Evolutionary conservation across 164 flowering plant genomes (phyloP), one percentile per base, ranked within the genome.

Genomic region (Macadamia tetraphylla): DNA sequence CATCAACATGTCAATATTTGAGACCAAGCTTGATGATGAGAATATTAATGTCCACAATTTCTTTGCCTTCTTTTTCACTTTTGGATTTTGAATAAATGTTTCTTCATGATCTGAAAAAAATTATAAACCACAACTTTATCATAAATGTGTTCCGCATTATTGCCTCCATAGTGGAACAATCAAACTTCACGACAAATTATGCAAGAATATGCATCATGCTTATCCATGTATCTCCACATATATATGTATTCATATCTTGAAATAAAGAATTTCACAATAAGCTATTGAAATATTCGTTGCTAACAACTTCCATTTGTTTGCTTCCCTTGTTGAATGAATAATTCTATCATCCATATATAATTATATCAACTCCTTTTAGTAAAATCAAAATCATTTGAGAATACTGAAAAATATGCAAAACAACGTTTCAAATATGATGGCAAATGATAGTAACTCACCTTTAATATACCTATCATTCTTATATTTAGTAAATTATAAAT

Each of bases 161-260:
- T 40, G 18, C 40, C 17, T 18, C 29, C 17, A 29, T 23, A 48
- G 12, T 18, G 17, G 17, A 30, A 44, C 29, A 69, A 3, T 62
- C 60, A 6, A 18, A 18, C 6, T 11, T 40, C 0, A 29, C 9
- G 10, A 70, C 32, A 31, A 12, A 57, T 48, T 9, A 44, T 30
- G 68, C 68, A 32, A 58, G 58, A 42, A 46, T 64, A 58, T 64
- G 68, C 67, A 70, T 58, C 46, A 17, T 65, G 55, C 63, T 44
- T 7, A 9, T 0, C 1, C 14, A 1, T 55, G n/a, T 0, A 12
- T 35, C 29, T 15, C 60, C 68, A 0, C 8, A 51, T 10, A 3
- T 3, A 8, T 60, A 0, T 14, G 2, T 12, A 17, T 60, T 7
- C 32, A 31, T 43, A 30, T 30, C 62, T 2, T 60, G 43, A 29